These are phyloP conservation scores for Mortierella sp. DNA, from an alignment of 371 early-diverging fungal genomes.

Conservation along the genomic window DNA sequence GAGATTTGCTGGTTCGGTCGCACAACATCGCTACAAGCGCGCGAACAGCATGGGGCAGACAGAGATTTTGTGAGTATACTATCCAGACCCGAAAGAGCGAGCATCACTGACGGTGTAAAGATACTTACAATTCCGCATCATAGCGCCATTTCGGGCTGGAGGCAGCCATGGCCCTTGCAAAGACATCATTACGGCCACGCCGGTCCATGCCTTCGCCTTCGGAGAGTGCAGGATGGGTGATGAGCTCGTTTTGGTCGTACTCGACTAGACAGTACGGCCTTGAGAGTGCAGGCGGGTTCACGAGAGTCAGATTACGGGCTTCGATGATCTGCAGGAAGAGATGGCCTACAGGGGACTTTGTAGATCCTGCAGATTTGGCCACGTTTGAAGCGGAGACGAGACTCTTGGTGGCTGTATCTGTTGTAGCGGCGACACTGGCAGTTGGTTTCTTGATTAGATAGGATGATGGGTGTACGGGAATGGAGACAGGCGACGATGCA, in stretches of 20 bases:
- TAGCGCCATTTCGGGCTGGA: conserved; percentile 73
- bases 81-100: no score
- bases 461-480: conserved; percentile 40
- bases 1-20: conserved; percentile 68
- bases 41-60: neutral
- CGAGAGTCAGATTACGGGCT: conserved; percentile 58
- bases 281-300: conserved; percentile 55
- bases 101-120: neutral
- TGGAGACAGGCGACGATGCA: conserved; percentile 29
- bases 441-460: conserved; percentile 32
- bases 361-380: conserved; percentile 1
- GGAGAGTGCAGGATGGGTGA: conserved; percentile 53
- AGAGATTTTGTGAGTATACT: neutral
- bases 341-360: conserved; percentile 44
- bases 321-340: conserved; percentile 55
- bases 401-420: neutral
- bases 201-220: conserved; percentile 36
- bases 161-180: conserved; percentile 59
- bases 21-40: conserved; percentile 68
- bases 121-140: conserved; percentile 73
- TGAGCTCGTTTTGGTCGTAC: conserved; percentile 59
- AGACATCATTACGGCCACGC: conserved; percentile 44
- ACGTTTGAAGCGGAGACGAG: neutral
- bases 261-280: conserved; percentile 62
- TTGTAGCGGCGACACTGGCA: neutral